These are phyloP conservation scores for Pseudocohnilembus persalinus DNA, from an alignment of 169 alveolate genomes.

Conservation along the genomic window DNA sequence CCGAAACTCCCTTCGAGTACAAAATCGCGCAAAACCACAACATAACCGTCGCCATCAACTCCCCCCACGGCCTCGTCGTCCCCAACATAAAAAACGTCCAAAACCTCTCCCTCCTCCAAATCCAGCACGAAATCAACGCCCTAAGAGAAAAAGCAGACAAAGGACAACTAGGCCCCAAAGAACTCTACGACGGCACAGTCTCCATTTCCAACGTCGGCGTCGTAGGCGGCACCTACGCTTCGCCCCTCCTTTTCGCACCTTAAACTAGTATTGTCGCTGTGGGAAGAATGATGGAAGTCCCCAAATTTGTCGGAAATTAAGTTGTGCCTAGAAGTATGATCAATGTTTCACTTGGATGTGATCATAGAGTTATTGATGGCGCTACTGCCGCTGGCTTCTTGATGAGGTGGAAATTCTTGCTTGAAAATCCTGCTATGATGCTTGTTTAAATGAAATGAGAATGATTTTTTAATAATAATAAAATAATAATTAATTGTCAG, in stretches of 20 bases:
- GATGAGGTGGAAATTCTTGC: conserved; percentile 26
- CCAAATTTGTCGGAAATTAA: conserved; percentile 57
- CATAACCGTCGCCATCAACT: conserved; percentile 92
- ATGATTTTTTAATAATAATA: no score
- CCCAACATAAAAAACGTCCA: conserved; percentile 93
- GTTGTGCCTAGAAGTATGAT: conserved; percentile 61
- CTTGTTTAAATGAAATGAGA: conserved; percentile 45
- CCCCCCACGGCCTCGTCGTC: conserved; percentile 92
- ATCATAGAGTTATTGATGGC: conserved; percentile 95
- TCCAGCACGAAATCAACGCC: conserved; percentile 83
- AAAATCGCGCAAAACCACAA: conserved; percentile 87
- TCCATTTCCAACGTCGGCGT: conserved; percentile 94
- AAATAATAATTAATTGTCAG: no score
- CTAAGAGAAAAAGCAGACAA: conserved; percentile 82
- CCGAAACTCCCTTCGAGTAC: conserved; percentile 63
- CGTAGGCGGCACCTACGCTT: conserved; percentile 93
- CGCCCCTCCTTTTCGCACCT: conserved; percentile 91
- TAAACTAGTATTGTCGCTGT: conserved; percentile 91
- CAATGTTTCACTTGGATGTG: conserved; percentile 88
- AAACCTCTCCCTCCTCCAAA: conserved; percentile 82
- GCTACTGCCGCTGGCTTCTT: conserved; percentile 86
- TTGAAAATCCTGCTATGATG: conserved; percentile 66
- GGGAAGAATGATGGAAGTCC: conserved; percentile 71
- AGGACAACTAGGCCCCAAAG: conserved; percentile 80
- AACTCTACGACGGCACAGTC: conserved; percentile 91